phyloP scores from a whole-genome alignment of 1,284 basidiomycete species.

The Microbotryum saponariae region DNA sequence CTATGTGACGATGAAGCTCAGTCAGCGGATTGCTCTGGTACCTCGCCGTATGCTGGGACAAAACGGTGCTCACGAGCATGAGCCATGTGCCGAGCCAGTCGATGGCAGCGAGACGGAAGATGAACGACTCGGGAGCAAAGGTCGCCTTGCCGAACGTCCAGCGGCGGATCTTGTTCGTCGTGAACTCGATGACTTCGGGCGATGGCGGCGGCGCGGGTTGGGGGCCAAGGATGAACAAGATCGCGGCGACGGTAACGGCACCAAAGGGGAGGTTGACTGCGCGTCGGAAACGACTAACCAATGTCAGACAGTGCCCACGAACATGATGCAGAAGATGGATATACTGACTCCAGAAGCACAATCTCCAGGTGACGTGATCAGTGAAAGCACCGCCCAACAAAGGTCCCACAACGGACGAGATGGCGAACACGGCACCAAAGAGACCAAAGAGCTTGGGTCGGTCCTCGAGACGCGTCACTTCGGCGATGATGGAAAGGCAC shows the following conservation, averaged over 20 bases:
- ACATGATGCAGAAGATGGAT: constrained; percentile 38
- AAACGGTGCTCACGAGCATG: constrained; percentile 21
- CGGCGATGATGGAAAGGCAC: constrained; percentile 44
- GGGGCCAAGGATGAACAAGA: constrained; percentile 27
- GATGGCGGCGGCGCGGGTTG: constrained; percentile 27
- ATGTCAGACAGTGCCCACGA: too few relatives aligned
- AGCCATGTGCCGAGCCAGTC: constrained; percentile 37
- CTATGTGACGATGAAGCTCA: too few relatives aligned
- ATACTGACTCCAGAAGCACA: constrained; percentile 35
- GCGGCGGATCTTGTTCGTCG: constrained; percentile 24
- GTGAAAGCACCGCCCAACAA: constrained; percentile 46
- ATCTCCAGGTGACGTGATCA: constrained; percentile 45
- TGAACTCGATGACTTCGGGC: constrained; percentile 11
- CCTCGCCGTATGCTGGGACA: too few relatives aligned
- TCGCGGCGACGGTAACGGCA: constrained; percentile 27
- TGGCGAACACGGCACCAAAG: constrained; percentile 41
- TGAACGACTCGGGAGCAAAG: constrained; percentile 9
- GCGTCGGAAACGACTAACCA: too few relatives aligned
- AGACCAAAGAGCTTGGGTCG: constrained; percentile 43
- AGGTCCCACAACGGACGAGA: constrained; percentile 43
- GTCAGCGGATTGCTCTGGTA: too few relatives aligned
- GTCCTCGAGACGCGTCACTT: constrained; percentile 44
- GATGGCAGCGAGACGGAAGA: constrained; percentile 31
- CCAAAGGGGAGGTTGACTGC: constrained; percentile 47
- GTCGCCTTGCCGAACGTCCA: constrained; percentile 13